Evolutionary conservation across 371 early-diverging fungal genomes (phyloP).

Genomic region (Circinella minor): DNA sequence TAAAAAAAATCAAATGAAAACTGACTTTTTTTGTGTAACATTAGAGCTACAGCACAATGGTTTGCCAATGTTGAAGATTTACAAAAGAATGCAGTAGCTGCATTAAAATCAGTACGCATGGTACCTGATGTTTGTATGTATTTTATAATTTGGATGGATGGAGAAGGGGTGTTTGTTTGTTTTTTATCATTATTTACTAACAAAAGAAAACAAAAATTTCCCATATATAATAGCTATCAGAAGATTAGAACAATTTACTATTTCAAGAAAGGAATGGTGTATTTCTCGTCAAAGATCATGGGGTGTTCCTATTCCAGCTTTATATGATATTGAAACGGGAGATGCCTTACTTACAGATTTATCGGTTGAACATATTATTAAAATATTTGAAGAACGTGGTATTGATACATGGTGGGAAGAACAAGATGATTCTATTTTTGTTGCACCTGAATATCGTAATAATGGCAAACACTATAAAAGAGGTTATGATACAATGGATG

Average conservation of each 20-base stretch:
- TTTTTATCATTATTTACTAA: neutral
- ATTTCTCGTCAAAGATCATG: constrained; percentile 90
- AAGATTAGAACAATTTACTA: constrained; percentile 69
- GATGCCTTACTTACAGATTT: constrained; percentile 70
- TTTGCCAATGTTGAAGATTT: constrained; percentile 77
- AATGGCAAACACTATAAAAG: constrained; percentile 58
- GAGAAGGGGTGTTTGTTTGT: neutral
- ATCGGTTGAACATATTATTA: constrained; percentile 72
- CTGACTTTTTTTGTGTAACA: neutral
- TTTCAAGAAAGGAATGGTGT: constrained; percentile 85
- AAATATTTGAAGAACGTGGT: constrained; percentile 64
- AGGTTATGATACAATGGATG: constrained; percentile 92
- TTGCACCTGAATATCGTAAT: constrained; percentile 69
- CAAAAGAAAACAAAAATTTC: too few species aligned
- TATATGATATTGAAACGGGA: constrained; percentile 71
- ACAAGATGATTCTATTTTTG: constrained; percentile 68
- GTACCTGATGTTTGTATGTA: constrained; percentile 66
- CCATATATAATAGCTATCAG: constrained; percentile 35
- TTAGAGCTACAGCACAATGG: constrained; percentile 87
- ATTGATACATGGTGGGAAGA: constrained; percentile 84
- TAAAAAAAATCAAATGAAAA: neutral
- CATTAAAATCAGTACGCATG: constrained; percentile 60
- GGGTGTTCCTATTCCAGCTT: constrained; percentile 85
- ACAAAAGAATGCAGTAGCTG: constrained; percentile 63
- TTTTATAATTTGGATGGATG: neutral